Evolutionary conservation across 345 rosid species (phyloP), one percentile per base, ranked within the genome.

Genomic region (Eucalyptus polyanthemos): DNA sequence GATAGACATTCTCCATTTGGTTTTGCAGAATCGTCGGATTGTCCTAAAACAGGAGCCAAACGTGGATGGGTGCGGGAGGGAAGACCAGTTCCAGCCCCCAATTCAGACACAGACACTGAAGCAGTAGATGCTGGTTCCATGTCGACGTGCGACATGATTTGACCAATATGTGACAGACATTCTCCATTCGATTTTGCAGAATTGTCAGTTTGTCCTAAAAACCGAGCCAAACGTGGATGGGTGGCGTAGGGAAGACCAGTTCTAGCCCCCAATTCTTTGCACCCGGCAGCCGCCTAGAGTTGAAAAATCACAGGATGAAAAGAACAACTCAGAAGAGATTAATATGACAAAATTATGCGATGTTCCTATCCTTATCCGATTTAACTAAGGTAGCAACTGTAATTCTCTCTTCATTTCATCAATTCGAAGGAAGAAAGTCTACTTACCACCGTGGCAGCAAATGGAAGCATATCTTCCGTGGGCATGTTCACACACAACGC

Each of bases 361-460:
- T 72, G 81, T 5, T 19, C 45, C 81, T 6, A 34, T 72, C 45
- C 40, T 37, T 72, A 19, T 10, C 81, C 12, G 83, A 76, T 76
- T 76, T 37, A 37, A 22, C 25, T 21, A 37, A 76, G 5, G 76
- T n/a, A n/a, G 76, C 76, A 65, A 65, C 37, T n/a, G 76, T 65
- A n/a, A n/a, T 65, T 65, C 40, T n/a, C 76, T 65, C 40, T 0
- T 8, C 11, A 8, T 17, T 65, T 65, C 19, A 65, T 65, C 40
- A 65, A 65, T 14, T 65, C 21, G 76, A 65, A n/a, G 40, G 76
- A 58, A 80, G 19, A 80, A 87, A 60, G 42, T 51, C 62, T 67
- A 34, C 94, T 91, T 91, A 96, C 99, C 97, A 96, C 98, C 94
- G 94, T 94, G 88, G 99, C 94, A 45, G 97, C 99, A 72, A 96